Conservation (phyloP, 1,139 yeast genomes). For the Lizanozyma gosingica region DNA sequence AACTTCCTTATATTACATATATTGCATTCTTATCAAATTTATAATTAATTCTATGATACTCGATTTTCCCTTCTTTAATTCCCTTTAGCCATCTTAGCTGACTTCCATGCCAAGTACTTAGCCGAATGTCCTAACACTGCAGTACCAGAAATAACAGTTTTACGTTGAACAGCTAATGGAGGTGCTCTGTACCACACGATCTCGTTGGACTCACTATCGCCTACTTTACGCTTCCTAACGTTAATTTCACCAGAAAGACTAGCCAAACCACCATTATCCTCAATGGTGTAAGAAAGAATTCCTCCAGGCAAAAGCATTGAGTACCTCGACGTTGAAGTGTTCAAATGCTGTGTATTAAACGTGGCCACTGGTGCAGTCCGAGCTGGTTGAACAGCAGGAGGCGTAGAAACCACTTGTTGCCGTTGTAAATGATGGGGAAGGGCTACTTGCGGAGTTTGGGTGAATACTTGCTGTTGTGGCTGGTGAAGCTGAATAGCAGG, state of each 20-base stretch:
- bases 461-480: conserved; percentile 11
- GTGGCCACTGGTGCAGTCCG: conserved; percentile 1
- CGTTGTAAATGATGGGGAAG: conserved; percentile 12
- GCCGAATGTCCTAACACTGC: conserved; percentile 58
- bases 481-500: conserved; percentile 9
- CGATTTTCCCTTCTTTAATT: too few species aligned
- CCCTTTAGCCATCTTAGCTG: too few species aligned
- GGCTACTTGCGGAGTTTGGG: conserved; percentile 13
- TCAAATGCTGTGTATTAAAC: conserved; percentile 1
- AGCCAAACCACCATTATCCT: conserved; percentile 12
- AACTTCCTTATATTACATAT: too few species aligned
- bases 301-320: conserved; percentile 35
- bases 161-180: conserved; percentile 40
- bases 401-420: conserved; percentile 6
- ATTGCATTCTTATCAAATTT: too few species aligned
- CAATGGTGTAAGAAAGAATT: conserved; percentile 26
- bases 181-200: conserved; percentile 79
- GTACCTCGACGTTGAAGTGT: conserved; percentile 24
- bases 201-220: conserved; percentile 25
- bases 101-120: conserved; percentile 64
- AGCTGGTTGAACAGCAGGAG: background rate
- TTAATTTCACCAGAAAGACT: background rate
- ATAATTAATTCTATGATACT: too few species aligned
- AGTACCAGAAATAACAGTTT: conserved; percentile 9
- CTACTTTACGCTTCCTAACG: conserved; percentile 10